phyloP scores from a whole-genome alignment of 2,329 filamentous ascomycete species.

The Alternaria incomplexa region DNA sequence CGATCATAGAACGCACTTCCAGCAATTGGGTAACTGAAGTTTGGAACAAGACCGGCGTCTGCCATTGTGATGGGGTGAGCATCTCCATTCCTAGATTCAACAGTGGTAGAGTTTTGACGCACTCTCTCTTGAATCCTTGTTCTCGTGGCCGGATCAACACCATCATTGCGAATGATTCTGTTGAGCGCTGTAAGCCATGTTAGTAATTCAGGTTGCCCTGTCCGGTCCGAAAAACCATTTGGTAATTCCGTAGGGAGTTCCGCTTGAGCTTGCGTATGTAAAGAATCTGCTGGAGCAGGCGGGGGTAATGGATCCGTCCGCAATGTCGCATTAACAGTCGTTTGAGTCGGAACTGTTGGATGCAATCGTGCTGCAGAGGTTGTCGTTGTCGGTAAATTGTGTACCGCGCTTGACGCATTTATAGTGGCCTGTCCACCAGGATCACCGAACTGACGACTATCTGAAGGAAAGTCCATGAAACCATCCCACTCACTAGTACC shows the following conservation, averaged over 20 bases:
- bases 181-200: constrained; percentile 20
- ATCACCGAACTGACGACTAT: not conserved
- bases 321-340: not conserved
- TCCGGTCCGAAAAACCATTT: not conserved
- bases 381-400: not conserved
- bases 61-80: not conserved
- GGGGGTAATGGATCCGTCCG: too few relatives aligned
- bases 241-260: not conserved
- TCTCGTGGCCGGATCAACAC: constrained; percentile 6
- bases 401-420: not conserved
- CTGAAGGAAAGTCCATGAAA: constrained; percentile 10
- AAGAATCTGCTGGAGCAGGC: not conserved
- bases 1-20: constrained; percentile 20
- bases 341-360: not conserved
- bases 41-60: constrained; percentile 25
- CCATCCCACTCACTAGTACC: constrained; percentile 8
- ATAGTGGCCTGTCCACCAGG: not conserved
- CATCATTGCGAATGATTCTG: constrained; percentile 6
- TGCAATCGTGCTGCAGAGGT: not conserved
- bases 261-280: not conserved
- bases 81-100: not conserved
- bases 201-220: not conserved
- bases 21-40: constrained; percentile 29
- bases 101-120: not conserved
- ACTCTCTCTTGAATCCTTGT: constrained; percentile 7